Base-by-base conservation (phyloP, 345 rosid species). In the Fremontodendron californicum region DNA sequence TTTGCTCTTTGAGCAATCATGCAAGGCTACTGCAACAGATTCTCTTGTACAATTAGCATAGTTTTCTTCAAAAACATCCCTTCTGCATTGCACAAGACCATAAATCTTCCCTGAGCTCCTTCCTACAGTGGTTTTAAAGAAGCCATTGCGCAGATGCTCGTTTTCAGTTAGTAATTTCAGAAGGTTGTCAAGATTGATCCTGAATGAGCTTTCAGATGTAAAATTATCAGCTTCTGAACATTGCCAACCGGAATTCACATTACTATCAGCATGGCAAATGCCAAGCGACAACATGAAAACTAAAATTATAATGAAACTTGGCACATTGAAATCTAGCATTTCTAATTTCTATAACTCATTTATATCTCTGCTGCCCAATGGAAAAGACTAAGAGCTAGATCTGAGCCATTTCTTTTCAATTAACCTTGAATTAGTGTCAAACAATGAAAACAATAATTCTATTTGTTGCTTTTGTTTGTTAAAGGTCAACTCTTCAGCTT, bases 1-100 rank as follows among this genome's bases (percentile, higher is more conserved):
- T 45, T 74, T 78, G 68, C 86, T 83, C 31, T 25, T 21, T 1
- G 78, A 27, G 74, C 90, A 87, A 23, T 62, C 62, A 0, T 51
- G 67, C 25, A 60, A 46, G 57, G 75, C 85, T 29, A n/a, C 33
- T 2, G 9, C 5, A 31, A 77, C 77, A 18, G 81, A 43, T n/a
- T 83, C 78, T 55, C 39, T 79, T 16, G 83, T 75, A 79, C 89
- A 85, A 48, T 78, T 62, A 29, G 72, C 76, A 61, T 85, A 88
- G 18, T 76, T 75, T 27, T 75, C 10, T 12, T 37, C 63, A 21
- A 86, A 84, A 37, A 83, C 9, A 49, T 84, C 88, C 16, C 79
- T 81, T 76, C 91, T 81, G 65, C 89, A 82, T 80, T 81, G 88
- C 3, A 79, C 27, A 66, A 86, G 79, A 67, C 88, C 85, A 25